Percentiles rank a stretch among this genome's conserved stretches.
Evolutionary conservation across 2,329 filamentous ascomycete species (phyloP).

Genomic region (Penicillium sp.): DNA sequence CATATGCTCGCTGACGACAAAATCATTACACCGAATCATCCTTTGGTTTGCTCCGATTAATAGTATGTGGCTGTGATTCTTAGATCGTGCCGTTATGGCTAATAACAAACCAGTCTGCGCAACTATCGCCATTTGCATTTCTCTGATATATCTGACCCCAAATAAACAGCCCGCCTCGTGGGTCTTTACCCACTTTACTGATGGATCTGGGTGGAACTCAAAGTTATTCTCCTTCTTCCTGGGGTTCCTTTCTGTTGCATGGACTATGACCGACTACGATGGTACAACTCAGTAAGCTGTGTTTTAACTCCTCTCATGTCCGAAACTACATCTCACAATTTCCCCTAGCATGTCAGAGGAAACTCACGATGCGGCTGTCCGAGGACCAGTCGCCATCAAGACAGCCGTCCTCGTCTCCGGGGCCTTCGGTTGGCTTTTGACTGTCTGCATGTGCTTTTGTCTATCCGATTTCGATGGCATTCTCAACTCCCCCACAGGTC

Average conservation of each 20-base stretch:
- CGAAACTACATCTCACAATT: constrained; percentile 2
- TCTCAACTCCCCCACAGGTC: constrained; percentile 61
- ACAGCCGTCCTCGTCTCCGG: constrained; percentile 65
- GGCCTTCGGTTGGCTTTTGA: constrained; percentile 64
- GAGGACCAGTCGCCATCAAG: constrained; percentile 64
- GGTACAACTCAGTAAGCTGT: constrained; percentile 64
- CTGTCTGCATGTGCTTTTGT: constrained; percentile 67
- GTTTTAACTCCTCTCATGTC: not conserved
- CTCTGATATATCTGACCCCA: constrained; percentile 62
- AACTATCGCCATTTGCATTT: constrained; percentile 63
- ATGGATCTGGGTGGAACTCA: constrained; percentile 67
- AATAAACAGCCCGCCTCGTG: constrained; percentile 62
- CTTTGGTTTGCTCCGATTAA: constrained; percentile 71
- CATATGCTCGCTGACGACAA: constrained; percentile 67
- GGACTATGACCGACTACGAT: constrained; percentile 71
- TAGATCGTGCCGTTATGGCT: not conserved
- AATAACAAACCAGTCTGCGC: constrained; percentile 53
- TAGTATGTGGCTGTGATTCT: constrained; percentile 42
- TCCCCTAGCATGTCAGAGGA: constrained; percentile 65
- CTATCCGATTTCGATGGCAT: constrained; percentile 62
- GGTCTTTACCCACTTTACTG: constrained; percentile 65
- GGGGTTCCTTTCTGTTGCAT: constrained; percentile 52
- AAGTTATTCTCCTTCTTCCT: constrained; percentile 66
- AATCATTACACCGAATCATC: constrained; percentile 62
- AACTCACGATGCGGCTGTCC: constrained; percentile 65